These are phyloP conservation scores for Colletotrichum destructivum DNA, from an alignment of 2,329 filamentous ascomycete genomes.

Conservation along the genomic window DNA sequence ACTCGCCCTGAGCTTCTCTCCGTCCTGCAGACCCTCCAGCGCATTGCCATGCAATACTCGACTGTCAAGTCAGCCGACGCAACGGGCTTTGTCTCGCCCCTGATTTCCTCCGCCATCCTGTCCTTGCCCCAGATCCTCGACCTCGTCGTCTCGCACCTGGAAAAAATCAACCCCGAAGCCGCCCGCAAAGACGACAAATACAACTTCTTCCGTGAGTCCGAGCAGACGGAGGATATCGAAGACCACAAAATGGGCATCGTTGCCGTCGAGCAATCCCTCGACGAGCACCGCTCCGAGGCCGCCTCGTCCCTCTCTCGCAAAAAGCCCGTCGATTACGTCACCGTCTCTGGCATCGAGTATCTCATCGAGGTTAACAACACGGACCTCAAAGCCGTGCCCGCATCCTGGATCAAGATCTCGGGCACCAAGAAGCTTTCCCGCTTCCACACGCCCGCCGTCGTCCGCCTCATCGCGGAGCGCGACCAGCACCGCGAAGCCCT, in stretches of 20 bases:
- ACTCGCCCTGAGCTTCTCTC: conserved; percentile 88
- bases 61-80: conserved; percentile 76
- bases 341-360: conserved; percentile 92
- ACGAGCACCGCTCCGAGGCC: conserved; percentile 80
- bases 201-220: conserved; percentile 87
- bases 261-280: conserved; percentile 90
- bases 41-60: conserved; percentile 83
- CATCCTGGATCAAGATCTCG: conserved; percentile 94
- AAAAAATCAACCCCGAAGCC: conserved; percentile 87
- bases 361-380: conserved; percentile 91
- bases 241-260: conserved; percentile 92
- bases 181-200: conserved; percentile 94
- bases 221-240: conserved; percentile 90
- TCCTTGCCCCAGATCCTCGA: conserved; percentile 83
- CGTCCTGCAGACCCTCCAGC: conserved; percentile 88
- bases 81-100: conserved; percentile 78
- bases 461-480: conserved; percentile 85
- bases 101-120: conserved; percentile 80
- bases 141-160: conserved; percentile 81
- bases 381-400: conserved; percentile 88
- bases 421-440: conserved; percentile 93
- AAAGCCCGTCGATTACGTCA: conserved; percentile 81
- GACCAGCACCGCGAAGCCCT: conserved; percentile 96
- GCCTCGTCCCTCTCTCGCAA: conserved; percentile 81
- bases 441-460: conserved; percentile 94